Evolutionary conservation across 495 filamentous ascomycete species (phyloP).

Genomic region (Usnea hakonensis): DNA sequence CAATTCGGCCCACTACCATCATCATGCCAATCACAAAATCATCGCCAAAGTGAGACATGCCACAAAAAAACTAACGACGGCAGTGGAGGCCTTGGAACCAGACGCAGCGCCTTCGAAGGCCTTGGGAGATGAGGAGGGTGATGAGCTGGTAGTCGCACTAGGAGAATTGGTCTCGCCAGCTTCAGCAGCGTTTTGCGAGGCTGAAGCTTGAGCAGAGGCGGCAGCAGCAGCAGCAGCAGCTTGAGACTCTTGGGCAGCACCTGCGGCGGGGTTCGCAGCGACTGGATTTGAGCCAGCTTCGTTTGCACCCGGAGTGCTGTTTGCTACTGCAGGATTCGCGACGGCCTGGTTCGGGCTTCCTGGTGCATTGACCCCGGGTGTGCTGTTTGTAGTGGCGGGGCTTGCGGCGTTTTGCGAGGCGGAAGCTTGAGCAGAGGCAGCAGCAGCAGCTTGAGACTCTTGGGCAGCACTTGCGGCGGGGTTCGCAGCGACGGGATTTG

Average conservation of each 20-base stretch:
- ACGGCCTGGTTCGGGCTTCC: neutral
- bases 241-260: neutral
- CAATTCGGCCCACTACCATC: neutral
- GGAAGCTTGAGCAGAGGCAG: neutral
- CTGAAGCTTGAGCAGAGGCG: neutral
- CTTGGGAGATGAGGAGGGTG: neutral
- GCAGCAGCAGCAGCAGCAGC: neutral
- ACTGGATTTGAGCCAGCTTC: neutral
- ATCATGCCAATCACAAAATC: neutral
- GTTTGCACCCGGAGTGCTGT: neutral
- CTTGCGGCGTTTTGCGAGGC: neutral
- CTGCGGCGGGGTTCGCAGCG: neutral
- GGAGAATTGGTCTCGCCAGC: neutral
- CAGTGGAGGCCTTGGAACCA: constrained; percentile 2
- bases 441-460: neutral
- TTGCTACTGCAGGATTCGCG: neutral
- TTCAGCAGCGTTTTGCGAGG: neutral
- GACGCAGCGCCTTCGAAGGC: constrained; percentile 10
- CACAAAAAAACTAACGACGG: neutral
- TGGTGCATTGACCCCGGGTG: neutral
- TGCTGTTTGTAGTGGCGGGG: neutral
- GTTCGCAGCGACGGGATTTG: neutral
- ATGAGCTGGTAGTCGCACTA: neutral
- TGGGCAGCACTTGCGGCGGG: neutral
- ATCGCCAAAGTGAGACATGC: neutral